Base-by-base conservation (phyloP, 495 filamentous ascomycete genomes). In the Penicillium mononematosum region DNA sequence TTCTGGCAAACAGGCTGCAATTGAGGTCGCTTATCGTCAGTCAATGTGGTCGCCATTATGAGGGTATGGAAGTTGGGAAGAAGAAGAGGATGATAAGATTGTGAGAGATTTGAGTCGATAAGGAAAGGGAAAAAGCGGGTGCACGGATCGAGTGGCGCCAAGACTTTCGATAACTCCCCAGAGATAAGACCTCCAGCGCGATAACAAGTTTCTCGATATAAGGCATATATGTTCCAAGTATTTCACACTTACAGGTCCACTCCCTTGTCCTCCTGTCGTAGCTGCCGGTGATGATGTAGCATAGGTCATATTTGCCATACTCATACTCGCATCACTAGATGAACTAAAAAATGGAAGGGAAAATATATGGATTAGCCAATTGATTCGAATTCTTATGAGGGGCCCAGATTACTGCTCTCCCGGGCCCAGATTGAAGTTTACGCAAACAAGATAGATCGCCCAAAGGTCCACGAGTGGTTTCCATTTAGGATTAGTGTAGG, bases 1-100 rank as follows among this genome's bases (percentile, higher is more conserved):
- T 99, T 99, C 71, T 96, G 91, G 70, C 94, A 99, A 57, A 92
- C 89, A 47, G 94, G 94, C 94, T 98, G 85, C 76, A 84, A 79
- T 70, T 83, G 79, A 59, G 79, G 70, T 60, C 72, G 76, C 64
- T 81, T 78, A 56, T 77, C 74, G 65, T 85, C 78, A 85, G 83
- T 70, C 65, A 82, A 69, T 41, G 73, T 77, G 24, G 78, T 78
- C 50, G 83, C 83, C 84, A 83, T 85, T 60, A 53, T 83, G 71
- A 60, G 46, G 45, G 31, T 39, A 49, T 59, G 60, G 34, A 55
- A 57, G 55, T 55, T 64, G 41, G 51, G 58, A 61, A 56, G 45
- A 52, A 59, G 55, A 60, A 51, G 56, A 53, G 54, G 60, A 63
- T 75, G 78, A 81, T 81, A 81, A 78, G 78, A 78, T 78, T 72